A percentile compares a stretch with the other conserved stretches of the same genome.
Evolutionary conservation across 495 filamentous ascomycete species (phyloP).

Genomic region (Aspergillus incahuasiensis): DNA sequence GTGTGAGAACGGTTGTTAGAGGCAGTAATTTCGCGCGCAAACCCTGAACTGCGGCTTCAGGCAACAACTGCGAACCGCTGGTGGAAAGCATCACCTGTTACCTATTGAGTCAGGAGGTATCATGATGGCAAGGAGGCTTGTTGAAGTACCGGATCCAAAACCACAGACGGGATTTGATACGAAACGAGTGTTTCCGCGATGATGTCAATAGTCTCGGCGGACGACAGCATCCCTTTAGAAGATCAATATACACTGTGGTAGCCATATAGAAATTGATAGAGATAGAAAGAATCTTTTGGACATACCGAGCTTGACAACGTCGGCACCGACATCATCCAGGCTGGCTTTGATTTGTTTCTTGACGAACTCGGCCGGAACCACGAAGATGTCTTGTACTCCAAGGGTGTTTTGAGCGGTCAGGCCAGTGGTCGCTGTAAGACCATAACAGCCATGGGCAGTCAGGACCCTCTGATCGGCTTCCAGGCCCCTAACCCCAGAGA

Average conservation of each 20-base stretch:
- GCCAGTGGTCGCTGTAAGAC: conserved; percentile 93
- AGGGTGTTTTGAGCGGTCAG: conserved; percentile 92
- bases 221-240: conserved; percentile 79
- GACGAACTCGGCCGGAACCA: conserved; percentile 73
- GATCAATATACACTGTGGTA: background rate
- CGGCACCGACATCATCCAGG: conserved; percentile 75
- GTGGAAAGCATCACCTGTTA: conserved; percentile 88
- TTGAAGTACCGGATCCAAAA: conserved; percentile 74
- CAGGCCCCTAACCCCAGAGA: conserved; percentile 59
- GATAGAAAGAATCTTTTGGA: background rate
- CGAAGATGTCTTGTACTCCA: conserved; percentile 77
- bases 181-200: conserved; percentile 63
- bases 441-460: conserved; percentile 86
- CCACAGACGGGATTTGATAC: conserved; percentile 56
- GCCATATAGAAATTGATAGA: background rate
- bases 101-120: conserved; percentile 7
- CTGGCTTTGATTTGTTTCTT: conserved; percentile 78
- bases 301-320: conserved; percentile 88
- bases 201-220: conserved; percentile 66
- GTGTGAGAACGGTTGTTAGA: conserved; percentile 74
- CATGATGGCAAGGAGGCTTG: background rate
- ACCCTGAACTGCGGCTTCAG: conserved; percentile 58
- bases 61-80: conserved; percentile 71
- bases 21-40: conserved; percentile 69
- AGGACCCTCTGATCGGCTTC: conserved; percentile 97